Evolutionary conservation across 345 rosid species (phyloP).

Genomic region (Stellera chamaejasme): DNA sequence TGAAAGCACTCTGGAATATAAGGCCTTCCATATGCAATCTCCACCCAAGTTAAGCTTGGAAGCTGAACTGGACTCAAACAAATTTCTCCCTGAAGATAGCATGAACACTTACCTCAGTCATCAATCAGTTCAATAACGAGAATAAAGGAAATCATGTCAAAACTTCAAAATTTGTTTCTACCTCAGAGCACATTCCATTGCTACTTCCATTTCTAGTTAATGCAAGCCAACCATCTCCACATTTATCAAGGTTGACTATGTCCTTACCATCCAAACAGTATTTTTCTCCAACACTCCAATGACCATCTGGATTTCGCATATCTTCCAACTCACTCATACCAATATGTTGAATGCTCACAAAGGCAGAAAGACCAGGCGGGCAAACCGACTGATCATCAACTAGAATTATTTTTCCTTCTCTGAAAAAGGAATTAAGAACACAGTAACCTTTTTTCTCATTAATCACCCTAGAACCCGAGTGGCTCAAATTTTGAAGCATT

Average conservation of each 20-base stretch:
- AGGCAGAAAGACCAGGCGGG: slow-evolving; percentile 45
- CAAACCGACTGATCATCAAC: slow-evolving; percentile 37
- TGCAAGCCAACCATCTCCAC: slow-evolving; percentile 46
- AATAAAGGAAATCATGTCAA: no score
- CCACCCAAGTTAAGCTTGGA: slow-evolving; percentile 60
- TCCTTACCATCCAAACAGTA: slow-evolving; percentile 64
- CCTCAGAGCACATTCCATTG: slow-evolving; percentile 53
- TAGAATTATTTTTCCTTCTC: slow-evolving; percentile 31
- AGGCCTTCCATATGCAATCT: slow-evolving; percentile 51
- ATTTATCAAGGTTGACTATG: slow-evolving; percentile 58
- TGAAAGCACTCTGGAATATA: slow-evolving; percentile 41
- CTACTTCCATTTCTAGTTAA: slow-evolving; percentile 28
- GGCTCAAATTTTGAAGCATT: slow-evolving; percentile 26
- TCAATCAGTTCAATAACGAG: not conserved
- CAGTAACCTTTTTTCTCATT: slow-evolving; percentile 65
- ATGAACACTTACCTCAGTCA: not conserved
- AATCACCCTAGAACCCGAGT: slow-evolving; percentile 21
- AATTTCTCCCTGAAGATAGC: slow-evolving; percentile 39
- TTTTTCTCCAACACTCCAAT: slow-evolving; percentile 15
- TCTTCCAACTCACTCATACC: slow-evolving; percentile 12
- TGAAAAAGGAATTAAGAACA: slow-evolving; percentile 40
- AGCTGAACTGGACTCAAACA: slow-evolving; percentile 62
- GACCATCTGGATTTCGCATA: slow-evolving; percentile 13
- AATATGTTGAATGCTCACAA: slow-evolving; percentile 36
- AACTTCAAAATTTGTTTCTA: slow-evolving; percentile 9